Evolutionary conservation across 2,329 filamentous ascomycete species (phyloP), one percentile per base, ranked within the genome.

Genomic region (Aspergillus pseudoterreus): DNA sequence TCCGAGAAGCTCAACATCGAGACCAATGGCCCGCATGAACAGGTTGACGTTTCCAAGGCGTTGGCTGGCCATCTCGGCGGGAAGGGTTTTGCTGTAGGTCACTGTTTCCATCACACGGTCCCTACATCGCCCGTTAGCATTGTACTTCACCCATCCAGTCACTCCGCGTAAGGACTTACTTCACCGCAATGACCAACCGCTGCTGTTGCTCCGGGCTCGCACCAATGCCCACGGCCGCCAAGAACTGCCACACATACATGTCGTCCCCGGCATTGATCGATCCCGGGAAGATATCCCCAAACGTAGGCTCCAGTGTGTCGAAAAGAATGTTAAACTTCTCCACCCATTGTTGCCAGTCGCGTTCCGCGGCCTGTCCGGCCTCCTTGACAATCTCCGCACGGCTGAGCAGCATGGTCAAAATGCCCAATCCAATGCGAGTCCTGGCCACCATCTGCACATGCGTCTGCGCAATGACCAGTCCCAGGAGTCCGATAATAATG

Each of bases 51-150:
- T 96, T 52, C 87, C 86, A 52, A 96, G 78, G 53, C 92, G 86
- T 67, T 90, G 85, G 54, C 84, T 84, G 11, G 88, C 86, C 84
- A 97, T 90, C 51, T 94, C 88, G 14, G 86, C 81, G 15, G 94
- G 92, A 32, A 99, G 78, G 1, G 90, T 92, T 79, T 96, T 96
- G 63, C 90, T 87, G 47, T 95, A 83, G 27, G 82, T 78, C 10
- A 99, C 90, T 0, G 94, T 97, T 68, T 96, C 92, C 83, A 97
- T 95, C 53, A 99, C 94, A 49, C 92, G 87, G 65, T 99, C 94
- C 74, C 76, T 79, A 49, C 22, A 51, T 44, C 33, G 38, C 43
- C 32, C 8, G 51, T 65, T 58, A 67, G 59, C 47, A 42, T 43
- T 38, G 17, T 30, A 30, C 27, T 30, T 30, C 27, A 30, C 27